Evolutionary conservation across 2,329 filamentous ascomycete genomes (phyloP).

Genomic region (Pseudopithomyces maydicus): DNA sequence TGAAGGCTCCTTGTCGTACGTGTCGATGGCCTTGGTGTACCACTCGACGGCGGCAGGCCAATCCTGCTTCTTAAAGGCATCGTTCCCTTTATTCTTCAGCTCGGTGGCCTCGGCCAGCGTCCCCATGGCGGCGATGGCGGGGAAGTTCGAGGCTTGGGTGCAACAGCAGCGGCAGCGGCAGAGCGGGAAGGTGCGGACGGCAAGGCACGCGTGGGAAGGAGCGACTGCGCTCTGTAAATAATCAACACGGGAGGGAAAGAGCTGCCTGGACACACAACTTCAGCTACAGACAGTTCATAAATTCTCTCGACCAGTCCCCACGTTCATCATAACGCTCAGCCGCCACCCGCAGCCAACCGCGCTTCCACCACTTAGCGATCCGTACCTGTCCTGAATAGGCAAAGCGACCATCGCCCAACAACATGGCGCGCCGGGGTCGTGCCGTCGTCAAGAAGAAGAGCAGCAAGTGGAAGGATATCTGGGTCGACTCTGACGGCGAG

Average conservation of each 20-base stretch:
- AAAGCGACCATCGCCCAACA: slow-evolving; percentile 3
- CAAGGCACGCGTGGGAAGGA: background rate
- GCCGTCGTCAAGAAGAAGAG: slow-evolving; percentile 27
- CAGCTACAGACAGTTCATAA: background rate
- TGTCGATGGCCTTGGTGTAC: slow-evolving; percentile 86
- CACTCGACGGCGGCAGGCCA: slow-evolving; percentile 81
- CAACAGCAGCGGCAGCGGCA: slow-evolving; percentile 12
- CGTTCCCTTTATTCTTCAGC: slow-evolving; percentile 93
- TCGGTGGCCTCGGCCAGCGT: slow-evolving; percentile 72
- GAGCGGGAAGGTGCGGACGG: slow-evolving; percentile 24
- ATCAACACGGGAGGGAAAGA: background rate
- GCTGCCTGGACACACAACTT: background rate
- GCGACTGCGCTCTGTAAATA: background rate
- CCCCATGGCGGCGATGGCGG: slow-evolving; percentile 36
- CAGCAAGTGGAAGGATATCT: slow-evolving; percentile 15
- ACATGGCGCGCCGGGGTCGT: slow-evolving; percentile 26
- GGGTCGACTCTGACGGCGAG: slow-evolving; percentile 15
- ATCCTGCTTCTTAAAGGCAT: slow-evolving; percentile 86
- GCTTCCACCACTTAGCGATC: slow-evolving; percentile 22
- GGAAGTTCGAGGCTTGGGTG: slow-evolving; percentile 13
- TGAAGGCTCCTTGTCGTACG: slow-evolving; percentile 81
- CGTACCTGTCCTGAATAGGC: slow-evolving; percentile 13
- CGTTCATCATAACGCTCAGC: slow-evolving; percentile 20
- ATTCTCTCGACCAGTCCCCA: slow-evolving; percentile 21
- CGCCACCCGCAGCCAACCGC: slow-evolving; percentile 22